Conservation (phyloP, 345 rosid species). For the Hirschfeldia incana region DNA sequence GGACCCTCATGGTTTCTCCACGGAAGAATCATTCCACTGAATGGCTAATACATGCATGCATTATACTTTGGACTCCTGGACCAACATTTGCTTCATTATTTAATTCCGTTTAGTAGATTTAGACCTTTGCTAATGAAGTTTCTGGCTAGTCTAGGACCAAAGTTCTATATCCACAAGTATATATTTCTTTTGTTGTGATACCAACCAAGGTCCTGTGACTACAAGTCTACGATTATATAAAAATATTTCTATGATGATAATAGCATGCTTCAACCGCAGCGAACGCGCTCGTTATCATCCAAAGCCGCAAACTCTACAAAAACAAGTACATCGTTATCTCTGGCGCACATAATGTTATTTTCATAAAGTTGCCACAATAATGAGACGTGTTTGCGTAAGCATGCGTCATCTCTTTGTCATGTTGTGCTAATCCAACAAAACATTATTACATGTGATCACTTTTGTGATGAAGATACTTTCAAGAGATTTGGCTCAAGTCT, state of each 20-base stretch:
- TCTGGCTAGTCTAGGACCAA: conserved; percentile 8
- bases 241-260: not conserved
- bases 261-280: not conserved
- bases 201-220: not conserved
- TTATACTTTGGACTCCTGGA: conserved; percentile 25
- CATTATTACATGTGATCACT: conserved; percentile 27
- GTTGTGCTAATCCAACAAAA: conserved; percentile 33
- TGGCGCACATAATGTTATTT: not conserved
- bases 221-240: not conserved
- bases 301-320: conserved; percentile 7
- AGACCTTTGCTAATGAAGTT: conserved; percentile 6
- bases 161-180: not conserved
- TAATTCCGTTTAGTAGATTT: conserved; percentile 5
- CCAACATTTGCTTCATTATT: conserved; percentile 24
- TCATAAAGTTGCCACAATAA: conserved; percentile 20
- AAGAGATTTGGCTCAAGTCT: conserved; percentile 44
- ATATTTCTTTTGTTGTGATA: not conserved
- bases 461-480: conserved; percentile 32
- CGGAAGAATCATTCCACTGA: conserved; percentile 57
- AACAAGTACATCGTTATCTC: conserved; percentile 16
- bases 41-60: conserved; percentile 35
- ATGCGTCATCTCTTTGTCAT: conserved; percentile 51
- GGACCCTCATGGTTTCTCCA: conserved; percentile 43
- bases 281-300: not conserved
- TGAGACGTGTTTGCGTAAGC: conserved; percentile 55